These are phyloP conservation scores for Marasmius fiardii DNA, from an alignment of 1,284 basidiomycete genomes.

Conservation along the genomic window DNA sequence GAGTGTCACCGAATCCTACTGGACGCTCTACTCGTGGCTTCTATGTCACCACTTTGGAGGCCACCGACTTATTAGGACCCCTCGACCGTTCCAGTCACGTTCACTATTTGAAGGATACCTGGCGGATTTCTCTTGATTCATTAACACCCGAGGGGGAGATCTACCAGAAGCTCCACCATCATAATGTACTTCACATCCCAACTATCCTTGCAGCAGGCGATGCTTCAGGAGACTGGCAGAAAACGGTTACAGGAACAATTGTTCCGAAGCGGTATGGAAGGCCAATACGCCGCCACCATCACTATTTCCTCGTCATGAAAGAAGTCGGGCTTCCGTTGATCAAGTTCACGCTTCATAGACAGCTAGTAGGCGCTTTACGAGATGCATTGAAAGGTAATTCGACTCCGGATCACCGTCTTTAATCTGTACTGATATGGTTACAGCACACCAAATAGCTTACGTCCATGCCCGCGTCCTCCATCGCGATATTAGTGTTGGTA, in stretches of 20 bases:
- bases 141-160: conserved; percentile 18
- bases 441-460: conserved; percentile 6
- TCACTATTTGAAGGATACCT: conserved; percentile 12
- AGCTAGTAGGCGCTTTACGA: conserved; percentile 3
- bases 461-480: conserved; percentile 4
- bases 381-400: conserved; percentile 11
- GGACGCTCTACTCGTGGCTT: conserved; percentile 4
- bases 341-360: background rate
- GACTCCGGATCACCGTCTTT: background rate
- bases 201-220: conserved; percentile 8
- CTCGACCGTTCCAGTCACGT: no score
- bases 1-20: background rate
- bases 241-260: background rate
- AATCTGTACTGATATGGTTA: background rate
- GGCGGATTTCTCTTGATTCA: conserved; percentile 17
- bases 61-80: background rate
- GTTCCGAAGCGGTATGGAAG: conserved; percentile 1
- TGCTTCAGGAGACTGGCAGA: background rate
- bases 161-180: conserved; percentile 16
- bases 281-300: background rate
- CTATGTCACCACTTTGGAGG: background rate
- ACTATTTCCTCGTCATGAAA: conserved; percentile 10
- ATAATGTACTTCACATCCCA: conserved; percentile 17
- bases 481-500: conserved; percentile 7
- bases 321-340: conserved; percentile 7